Percentiles rank a stretch among this genome's conserved stretches.
Evolutionary conservation across 1,284 basidiomycete genomes (phyloP).

Genomic region (Moniliella sp.): DNA sequence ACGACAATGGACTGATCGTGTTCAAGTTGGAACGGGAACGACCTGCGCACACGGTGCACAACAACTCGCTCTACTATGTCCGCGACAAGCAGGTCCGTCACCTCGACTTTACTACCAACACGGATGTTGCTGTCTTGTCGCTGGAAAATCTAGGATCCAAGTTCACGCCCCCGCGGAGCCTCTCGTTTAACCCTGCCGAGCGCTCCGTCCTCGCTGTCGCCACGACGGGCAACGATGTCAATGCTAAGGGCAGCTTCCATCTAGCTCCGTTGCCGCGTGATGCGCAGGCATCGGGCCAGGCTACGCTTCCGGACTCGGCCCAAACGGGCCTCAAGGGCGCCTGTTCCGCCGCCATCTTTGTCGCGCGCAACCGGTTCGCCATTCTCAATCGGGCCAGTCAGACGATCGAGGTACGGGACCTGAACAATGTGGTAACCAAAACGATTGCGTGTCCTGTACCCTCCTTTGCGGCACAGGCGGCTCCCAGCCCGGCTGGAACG

Average conservation of each 20-base stretch:
- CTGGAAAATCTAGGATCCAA: conserved; percentile 89
- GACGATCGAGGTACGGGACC: conserved; percentile 85
- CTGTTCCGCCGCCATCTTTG: conserved; percentile 77
- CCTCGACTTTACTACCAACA: conserved; percentile 73
- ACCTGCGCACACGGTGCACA: conserved; percentile 78
- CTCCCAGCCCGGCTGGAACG: no score
- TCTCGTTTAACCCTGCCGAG: conserved; percentile 95
- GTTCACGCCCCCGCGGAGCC: conserved; percentile 79
- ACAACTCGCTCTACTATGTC: conserved; percentile 81
- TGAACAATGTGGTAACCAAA: conserved; percentile 81
- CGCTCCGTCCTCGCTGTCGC: conserved; percentile 79
- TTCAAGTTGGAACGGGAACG: conserved; percentile 99
- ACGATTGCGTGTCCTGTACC: conserved; percentile 71
- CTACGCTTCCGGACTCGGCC: conserved; percentile 70
- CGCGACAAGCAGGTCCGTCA: conserved; percentile 93
- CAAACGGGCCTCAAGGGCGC: conserved; percentile 76
- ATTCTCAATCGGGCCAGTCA: conserved; percentile 67
- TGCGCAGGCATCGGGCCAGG: no score
- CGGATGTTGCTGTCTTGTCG: conserved; percentile 72
- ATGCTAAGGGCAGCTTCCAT: conserved; percentile 77
- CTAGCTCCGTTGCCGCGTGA: conserved; percentile 61
- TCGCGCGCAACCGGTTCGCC: conserved; percentile 86
- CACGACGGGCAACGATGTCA: no score
- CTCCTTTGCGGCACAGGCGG: no score
- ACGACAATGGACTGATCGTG: conserved; percentile 92